Evolutionary conservation across 257 asterid species (phyloP), one percentile per base, ranked within the genome.

Genomic region (Rhazya stricta): DNA sequence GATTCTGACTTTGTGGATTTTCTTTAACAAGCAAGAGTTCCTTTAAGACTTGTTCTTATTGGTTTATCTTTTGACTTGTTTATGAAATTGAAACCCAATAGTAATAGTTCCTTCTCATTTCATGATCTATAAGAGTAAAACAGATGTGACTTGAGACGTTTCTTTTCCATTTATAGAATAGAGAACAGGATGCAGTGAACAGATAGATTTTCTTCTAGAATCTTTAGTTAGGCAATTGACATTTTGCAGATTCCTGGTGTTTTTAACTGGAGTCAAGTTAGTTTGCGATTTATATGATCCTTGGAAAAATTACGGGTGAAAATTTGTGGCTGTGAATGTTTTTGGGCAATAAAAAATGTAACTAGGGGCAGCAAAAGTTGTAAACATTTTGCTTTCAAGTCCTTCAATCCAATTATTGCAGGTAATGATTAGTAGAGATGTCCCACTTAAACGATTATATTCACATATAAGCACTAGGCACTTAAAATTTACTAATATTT

Each of bases 1-100:
- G 45, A 58, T 77, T 60, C 53, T 54, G 36, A 36, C 23, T 42
- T n/a, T 61, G 58, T 50, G 56, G 54, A 72, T 29, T 60, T 30
- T 30, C 73, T 78, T 63, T 77, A 6, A 69, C 58, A 62, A 70
- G 37, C 25, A 42, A 69, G 36, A 69, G 71, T 37, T 32, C 37
- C 71, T 70, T 21, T 18, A 37, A 69, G 61, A 60, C 46, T 16
- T 34, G 43, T 25, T 23, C 39, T 58, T 34, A 62, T 70, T 77
- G 67, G 76, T 37, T 37, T 71, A 68, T 16, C 3, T 48, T 76
- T n/a, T 13, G 27, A 27, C 54, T 45, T 32, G 36, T 63, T n/a
- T 39, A 69, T 61, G 71, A 67, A 71, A 45, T 21, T 76, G 69
- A 58, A 39, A 56, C 18, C 19, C 51, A n/a, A 18, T 4, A 19